Evolutionary conservation across 2,329 filamentous ascomycete genomes (phyloP), one percentile per base, ranked within the genome.

Genomic region (Pyrenophora teres): DNA sequence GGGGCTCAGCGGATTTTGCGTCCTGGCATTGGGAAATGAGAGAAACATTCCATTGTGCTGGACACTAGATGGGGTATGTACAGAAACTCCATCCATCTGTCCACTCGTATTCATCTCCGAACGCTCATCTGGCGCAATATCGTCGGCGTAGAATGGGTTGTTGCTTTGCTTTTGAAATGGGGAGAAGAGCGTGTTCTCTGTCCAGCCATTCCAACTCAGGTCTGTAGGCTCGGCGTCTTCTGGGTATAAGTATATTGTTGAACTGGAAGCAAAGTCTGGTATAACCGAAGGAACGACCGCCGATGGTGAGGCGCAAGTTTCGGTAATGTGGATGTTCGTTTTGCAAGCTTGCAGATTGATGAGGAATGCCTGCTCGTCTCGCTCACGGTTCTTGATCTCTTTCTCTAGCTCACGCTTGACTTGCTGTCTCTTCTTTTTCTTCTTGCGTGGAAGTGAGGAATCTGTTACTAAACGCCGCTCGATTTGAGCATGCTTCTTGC

Each of bases 351-450:
- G 62, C 19, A 73, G 46, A 25, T 68, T 72, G 36, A 64, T 64
- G 43, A 73, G 52, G 9, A 69, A 65, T 16, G 55, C 65, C 21
- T 44, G 52, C 45, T 73, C 67, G 35, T 72, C 68, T 36, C 63
- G 64, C 41, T 71, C 64, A 36, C 64, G 63, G 13, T 67, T 60
- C 35, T 62, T 60, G 27, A 73, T 73, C n/a, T 71, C 70, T 38
- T 56, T 68, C 41, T 60, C 51, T 8, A 71, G 62, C 19, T 64
- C 50, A 41, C 62, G 68, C 48, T 59, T 64, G 30, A 46, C 62
- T 21, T 73, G 68, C 32, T 59, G 52, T 1, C 67, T 60, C 56
- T 61, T 68, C 57, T 72, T 72, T 51, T 52, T 63, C 49, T 70
- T 74, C 32, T 63, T 59, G 30, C 61, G 56, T 10, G 59, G 60